These are phyloP conservation scores for Phialemoniopsis sp. DNA, from an alignment of 2,329 filamentous ascomycete genomes.

Conservation along the genomic window DNA sequence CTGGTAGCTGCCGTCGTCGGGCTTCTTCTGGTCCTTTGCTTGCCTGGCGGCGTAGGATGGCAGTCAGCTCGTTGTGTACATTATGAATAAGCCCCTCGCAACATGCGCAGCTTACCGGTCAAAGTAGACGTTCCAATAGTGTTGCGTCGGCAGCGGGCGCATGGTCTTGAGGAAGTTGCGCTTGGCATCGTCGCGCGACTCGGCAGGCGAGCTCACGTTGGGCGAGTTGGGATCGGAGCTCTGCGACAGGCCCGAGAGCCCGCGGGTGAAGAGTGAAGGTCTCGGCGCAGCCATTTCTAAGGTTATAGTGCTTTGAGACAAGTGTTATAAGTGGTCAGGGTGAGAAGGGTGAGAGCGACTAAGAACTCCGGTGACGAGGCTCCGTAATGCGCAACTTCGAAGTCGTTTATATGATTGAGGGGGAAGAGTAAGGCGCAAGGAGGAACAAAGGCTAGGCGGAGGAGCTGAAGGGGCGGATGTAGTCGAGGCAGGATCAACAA, in stretches of 20 bases:
- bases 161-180: slow-evolving; percentile 75
- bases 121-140: slow-evolving; percentile 71
- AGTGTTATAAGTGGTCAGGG: neutral
- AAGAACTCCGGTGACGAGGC: no score
- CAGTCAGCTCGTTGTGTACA: slow-evolving; percentile 3
- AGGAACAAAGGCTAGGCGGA: no score
- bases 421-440: no score
- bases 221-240: slow-evolving; percentile 55
- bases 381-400: no score
- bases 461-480: slow-evolving; percentile 1
- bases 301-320: neutral
- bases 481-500: neutral
- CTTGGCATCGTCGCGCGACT: slow-evolving; percentile 74
- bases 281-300: slow-evolving; percentile 47
- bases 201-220: slow-evolving; percentile 63
- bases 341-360: no score
- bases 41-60: slow-evolving; percentile 23
- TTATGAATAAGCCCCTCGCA: no score
- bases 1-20: slow-evolving; percentile 40
- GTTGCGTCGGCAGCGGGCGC: slow-evolving; percentile 70
- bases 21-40: slow-evolving; percentile 37
- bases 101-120: slow-evolving; percentile 57
- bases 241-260: slow-evolving; percentile 59
- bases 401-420: no score
- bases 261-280: slow-evolving; percentile 57